phyloP scores from a whole-genome alignment of 192 early-diverging fungal species.

The Allomyces javanicus region DNA sequence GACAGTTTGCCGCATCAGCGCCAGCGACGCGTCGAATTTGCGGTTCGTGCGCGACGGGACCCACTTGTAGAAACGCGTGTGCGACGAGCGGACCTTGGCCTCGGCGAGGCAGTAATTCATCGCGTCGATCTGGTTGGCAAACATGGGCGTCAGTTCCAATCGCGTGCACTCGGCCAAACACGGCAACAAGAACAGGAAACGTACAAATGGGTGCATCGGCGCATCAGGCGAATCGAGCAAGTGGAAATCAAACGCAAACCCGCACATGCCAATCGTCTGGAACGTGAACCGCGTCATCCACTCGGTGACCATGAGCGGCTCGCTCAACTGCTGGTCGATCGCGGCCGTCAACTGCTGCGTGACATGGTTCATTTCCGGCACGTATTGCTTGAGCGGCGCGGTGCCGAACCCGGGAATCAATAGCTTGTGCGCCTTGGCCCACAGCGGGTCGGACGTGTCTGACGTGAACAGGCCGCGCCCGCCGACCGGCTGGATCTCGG shows the following conservation, averaged over 20 bases:
- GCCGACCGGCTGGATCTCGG: constrained; percentile 18
- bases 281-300: constrained; percentile 36
- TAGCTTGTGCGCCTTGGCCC: constrained; percentile 34
- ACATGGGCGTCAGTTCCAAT: neutral
- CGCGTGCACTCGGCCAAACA: neutral
- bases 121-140: constrained; percentile 1
- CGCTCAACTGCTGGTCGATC: constrained; percentile 12
- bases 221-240: constrained; percentile 12
- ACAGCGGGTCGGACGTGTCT: constrained; percentile 23
- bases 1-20: constrained; percentile 23
- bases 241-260: constrained; percentile 34
- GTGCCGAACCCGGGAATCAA: constrained; percentile 35
- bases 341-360: constrained; percentile 10
- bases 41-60: constrained; percentile 20
- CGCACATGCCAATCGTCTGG: constrained; percentile 30
- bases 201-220: constrained; percentile 13
- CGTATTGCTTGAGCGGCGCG: constrained; percentile 17
- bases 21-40: constrained; percentile 12
- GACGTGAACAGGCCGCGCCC: constrained; percentile 31
- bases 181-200: neutral
- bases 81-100: constrained; percentile 8
- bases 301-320: constrained; percentile 15
- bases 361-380: constrained; percentile 19
- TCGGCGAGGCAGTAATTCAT: constrained; percentile 19
- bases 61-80: constrained; percentile 18